A percentile compares a stretch with the other conserved stretches of the same genome.
Conservation (phyloP, 345 rosid genomes). For the Litchi chinensis region DNA sequence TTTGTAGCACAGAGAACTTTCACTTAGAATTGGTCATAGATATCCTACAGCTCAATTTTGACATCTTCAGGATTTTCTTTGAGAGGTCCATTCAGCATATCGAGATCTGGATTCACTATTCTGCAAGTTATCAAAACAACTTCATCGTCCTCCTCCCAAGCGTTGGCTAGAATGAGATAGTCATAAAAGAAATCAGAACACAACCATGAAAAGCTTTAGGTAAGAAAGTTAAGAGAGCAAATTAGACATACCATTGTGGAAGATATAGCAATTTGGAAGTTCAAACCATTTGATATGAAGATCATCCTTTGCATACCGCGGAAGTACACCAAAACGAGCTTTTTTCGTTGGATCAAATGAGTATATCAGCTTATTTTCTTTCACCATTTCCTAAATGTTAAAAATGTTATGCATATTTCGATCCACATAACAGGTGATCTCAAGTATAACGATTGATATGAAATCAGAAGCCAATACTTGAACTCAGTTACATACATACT, state of each 20-base stretch:
- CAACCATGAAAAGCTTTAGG: background rate
- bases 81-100: slow-evolving; percentile 65
- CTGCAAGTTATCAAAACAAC: slow-evolving; percentile 88
- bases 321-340: slow-evolving; percentile 91
- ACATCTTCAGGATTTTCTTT: slow-evolving; percentile 75
- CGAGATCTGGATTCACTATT: slow-evolving; percentile 73
- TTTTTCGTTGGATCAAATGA: slow-evolving; percentile 79
- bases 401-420: slow-evolving; percentile 7
- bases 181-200: slow-evolving; percentile 27
- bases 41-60: slow-evolving; percentile 67
- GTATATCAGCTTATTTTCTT: slow-evolving; percentile 72
- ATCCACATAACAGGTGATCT: background rate
- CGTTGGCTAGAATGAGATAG: slow-evolving; percentile 60
- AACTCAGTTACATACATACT: background rate
- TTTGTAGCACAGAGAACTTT: background rate
- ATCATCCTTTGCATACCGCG: slow-evolving; percentile 88
- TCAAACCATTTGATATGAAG: slow-evolving; percentile 89
- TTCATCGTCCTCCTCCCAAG: slow-evolving; percentile 99
- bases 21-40: slow-evolving; percentile 7
- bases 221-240: slow-evolving; percentile 3
- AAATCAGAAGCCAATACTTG: background rate
- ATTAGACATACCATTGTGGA: slow-evolving; percentile 70
- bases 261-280: slow-evolving; percentile 96
- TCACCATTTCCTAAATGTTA: slow-evolving; percentile 83
- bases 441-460: too few species aligned